These are phyloP conservation scores for Xerocomus amazonicus DNA, from an alignment of 1,284 basidiomycete genomes.

Conservation along the genomic window DNA sequence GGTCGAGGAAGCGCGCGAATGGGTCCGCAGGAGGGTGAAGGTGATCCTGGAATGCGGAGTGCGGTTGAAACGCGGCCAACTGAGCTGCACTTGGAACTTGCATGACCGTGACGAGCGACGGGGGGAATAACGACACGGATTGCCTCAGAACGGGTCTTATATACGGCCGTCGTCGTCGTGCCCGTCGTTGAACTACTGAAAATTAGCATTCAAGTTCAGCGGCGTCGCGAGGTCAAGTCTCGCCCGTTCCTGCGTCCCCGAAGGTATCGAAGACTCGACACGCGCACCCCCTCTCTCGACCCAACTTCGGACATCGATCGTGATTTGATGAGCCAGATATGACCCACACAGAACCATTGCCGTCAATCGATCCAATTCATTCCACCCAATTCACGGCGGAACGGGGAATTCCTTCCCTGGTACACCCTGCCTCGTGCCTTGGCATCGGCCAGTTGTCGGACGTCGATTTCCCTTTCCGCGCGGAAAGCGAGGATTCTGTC, in stretches of 20 bases:
- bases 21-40: slow-evolving; percentile 8
- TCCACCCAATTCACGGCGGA: slow-evolving; percentile 22
- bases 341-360: background rate
- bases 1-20: slow-evolving; percentile 25
- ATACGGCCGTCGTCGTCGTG: slow-evolving; percentile 12
- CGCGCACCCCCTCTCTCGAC: slow-evolving; percentile 6
- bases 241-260: slow-evolving; percentile 16
- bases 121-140: background rate
- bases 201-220: slow-evolving; percentile 26
- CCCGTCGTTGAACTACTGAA: background rate
- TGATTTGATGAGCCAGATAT: slow-evolving; percentile 20
- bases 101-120: slow-evolving; percentile 4
- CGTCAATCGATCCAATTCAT: background rate
- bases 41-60: slow-evolving; percentile 9
- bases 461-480: slow-evolving; percentile 23
- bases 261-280: slow-evolving; percentile 14
- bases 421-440: slow-evolving; percentile 22
- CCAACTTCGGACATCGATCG: slow-evolving; percentile 21
- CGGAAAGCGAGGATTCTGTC: slow-evolving; percentile 10
- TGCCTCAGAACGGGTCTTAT: slow-evolving; percentile 15
- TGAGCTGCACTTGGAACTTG: slow-evolving; percentile 10
- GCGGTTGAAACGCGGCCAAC: slow-evolving; percentile 13
- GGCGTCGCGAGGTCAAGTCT: slow-evolving; percentile 8
- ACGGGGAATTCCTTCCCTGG: slow-evolving; percentile 22
- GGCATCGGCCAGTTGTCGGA: background rate